Base-by-base conservation (phyloP, 1,284 basidiomycete genomes). In the Laetiporus sulphureus region DNA sequence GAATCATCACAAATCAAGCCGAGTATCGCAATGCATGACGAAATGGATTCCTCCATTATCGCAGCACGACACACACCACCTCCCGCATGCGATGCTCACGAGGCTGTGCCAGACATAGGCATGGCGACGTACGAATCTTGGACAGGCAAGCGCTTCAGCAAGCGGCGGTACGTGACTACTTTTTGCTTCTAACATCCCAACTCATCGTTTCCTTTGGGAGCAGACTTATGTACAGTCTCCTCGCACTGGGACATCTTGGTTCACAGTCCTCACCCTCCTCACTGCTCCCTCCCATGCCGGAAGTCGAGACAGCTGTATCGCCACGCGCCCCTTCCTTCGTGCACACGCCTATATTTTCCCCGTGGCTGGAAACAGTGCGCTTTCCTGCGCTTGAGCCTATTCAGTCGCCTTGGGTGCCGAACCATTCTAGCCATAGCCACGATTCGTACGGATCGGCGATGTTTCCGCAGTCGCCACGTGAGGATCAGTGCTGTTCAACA, bases 101-200 rank as follows among this genome's bases (percentile, higher is more conserved):
- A 48, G 18, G 44, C 47, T 24, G 41, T 47, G 25, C 36, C 44
- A 6, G 53, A 58, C 41, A 51, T 56, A 32, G 54, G 56, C 22
- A 56, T 58, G 54, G 51, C 53, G 1, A 42, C 56, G 10, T 56
- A 48, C 43, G 52, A 56, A 24, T 53, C 51, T 1, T 56, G 54
- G 54, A 48, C 53, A 5, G 52, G 49, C 44, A 58, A 52, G 49
- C 51, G 51, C 44, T 42, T 50, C 6, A 42, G 51, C 51, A 47
- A 40, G 49, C 35, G 16, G 4, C 23, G 32, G 36, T 41, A 24
- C 38, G 27, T 30, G n/a, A n/a, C 24, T 2, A 4, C 7, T 22
- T 11, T 22, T 30, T 25, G 10, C 23, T n/a, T 23, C 41, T 24
- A 15, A 12, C 30, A 12, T 11, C 5, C n/a, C 36, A 18, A 23